Conservation (phyloP, 176 grass and related monocot species). For the Eragrostis nindensis region DNA sequence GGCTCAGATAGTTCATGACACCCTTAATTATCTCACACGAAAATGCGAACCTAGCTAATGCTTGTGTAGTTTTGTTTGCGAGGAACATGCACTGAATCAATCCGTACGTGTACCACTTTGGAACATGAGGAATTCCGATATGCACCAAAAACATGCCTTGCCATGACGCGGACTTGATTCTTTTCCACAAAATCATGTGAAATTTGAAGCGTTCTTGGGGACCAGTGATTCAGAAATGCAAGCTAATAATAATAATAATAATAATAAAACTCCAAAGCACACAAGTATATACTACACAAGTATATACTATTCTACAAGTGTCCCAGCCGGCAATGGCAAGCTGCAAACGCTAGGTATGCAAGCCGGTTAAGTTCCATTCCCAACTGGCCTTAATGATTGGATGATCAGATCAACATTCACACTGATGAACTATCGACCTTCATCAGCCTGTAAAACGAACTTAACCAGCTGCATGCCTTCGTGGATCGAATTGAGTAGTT, state of each 20-base stretch:
- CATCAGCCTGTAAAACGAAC: not conserved
- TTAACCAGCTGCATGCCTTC: not conserved
- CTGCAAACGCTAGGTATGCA: too few species aligned
- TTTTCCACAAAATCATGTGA: not conserved
- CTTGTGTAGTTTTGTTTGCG: not conserved
- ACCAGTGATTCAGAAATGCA: not conserved
- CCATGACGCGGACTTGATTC: not conserved
- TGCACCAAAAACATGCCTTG: too few species aligned
- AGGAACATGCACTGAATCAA: not conserved
- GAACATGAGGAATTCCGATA: too few species aligned
- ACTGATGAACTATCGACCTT: not conserved
- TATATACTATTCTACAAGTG: too few species aligned
- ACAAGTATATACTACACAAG: too few species aligned
- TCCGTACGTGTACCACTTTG: too few species aligned
- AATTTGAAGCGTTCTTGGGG: not conserved
- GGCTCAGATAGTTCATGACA: not conserved
- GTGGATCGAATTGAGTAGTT: conserved; percentile 3
- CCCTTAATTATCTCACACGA: not conserved
- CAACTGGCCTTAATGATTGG: too few species aligned
- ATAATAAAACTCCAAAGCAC: too few species aligned
- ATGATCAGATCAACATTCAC: not conserved
- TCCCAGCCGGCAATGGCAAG: too few species aligned
- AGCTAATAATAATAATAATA: not conserved
- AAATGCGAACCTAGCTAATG: not conserved
- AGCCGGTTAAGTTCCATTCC: not conserved